phyloP scores from a whole-genome alignment of 1,284 basidiomycete species.

The Naganishia albida region DNA sequence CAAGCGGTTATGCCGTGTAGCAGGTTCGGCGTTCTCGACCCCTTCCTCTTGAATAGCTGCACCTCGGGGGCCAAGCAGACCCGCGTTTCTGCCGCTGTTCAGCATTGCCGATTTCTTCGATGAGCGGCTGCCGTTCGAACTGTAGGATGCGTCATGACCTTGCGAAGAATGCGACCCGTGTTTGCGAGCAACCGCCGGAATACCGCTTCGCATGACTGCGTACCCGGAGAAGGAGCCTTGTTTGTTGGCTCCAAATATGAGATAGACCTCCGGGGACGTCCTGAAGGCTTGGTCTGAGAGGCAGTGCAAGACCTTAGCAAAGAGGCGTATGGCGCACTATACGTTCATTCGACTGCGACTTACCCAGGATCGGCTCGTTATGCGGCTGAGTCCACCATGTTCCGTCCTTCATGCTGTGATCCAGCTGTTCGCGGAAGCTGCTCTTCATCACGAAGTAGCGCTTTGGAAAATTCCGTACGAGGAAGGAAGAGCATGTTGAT shows the following conservation, averaged over 20 bases:
- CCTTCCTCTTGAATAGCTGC: conserved; percentile 20
- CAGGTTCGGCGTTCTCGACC: neutral
- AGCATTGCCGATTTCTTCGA: neutral
- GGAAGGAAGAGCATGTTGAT: conserved; percentile 58
- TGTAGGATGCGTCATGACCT: conserved; percentile 7
- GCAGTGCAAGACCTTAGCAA: neutral
- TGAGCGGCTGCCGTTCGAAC: conserved; percentile 3
- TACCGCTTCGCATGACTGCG: conserved; percentile 61
- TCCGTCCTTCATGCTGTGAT: conserved; percentile 76
- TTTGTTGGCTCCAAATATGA: conserved; percentile 90
- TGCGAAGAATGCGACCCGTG: conserved; percentile 6
- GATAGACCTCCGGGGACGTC: conserved; percentile 74
- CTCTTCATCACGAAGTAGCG: conserved; percentile 94
- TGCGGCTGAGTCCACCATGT: conserved; percentile 92
- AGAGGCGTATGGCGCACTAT: neutral
- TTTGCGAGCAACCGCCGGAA: conserved; percentile 28
- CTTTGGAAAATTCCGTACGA: conserved; percentile 73
- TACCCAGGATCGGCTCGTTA: conserved; percentile 74
- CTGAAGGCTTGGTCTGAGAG: conserved; percentile 77
- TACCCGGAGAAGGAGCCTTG: conserved; percentile 79
- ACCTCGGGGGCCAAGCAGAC: conserved; percentile 12
- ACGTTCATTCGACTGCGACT: conserved; percentile 2
- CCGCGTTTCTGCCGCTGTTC: neutral
- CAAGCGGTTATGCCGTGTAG: conserved; percentile 35
- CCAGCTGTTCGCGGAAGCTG: conserved; percentile 68